phyloP scores from a whole-genome alignment of 2,329 filamentous ascomycete genomes.

The Trichothecium roseum region DNA sequence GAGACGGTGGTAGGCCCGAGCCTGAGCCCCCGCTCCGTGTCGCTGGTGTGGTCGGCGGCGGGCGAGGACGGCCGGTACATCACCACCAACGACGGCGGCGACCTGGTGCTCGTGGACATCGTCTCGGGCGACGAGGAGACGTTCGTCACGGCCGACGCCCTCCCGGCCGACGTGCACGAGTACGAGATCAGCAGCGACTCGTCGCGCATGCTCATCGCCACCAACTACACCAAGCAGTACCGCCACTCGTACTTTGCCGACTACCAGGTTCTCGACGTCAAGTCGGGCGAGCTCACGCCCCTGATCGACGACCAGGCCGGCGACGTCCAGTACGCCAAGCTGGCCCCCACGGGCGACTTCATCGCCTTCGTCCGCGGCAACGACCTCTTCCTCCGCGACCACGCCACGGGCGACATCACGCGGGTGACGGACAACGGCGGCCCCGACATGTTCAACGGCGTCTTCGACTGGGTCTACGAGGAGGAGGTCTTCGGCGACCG shows the following conservation, averaged over 20 bases:
- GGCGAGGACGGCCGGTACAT: conserved; percentile 54
- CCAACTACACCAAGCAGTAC: conserved; percentile 59
- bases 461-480: conserved; percentile 79
- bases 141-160: conserved; percentile 46
- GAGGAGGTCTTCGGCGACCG: conserved; percentile 52
- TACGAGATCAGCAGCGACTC: conserved; percentile 54
- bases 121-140: conserved; percentile 43
- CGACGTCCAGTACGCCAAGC: conserved; percentile 57
- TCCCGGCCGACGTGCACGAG: conserved; percentile 43
- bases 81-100: conserved; percentile 35
- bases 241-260: conserved; percentile 58
- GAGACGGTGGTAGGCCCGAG: conserved; percentile 39
- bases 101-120: conserved; percentile 51
- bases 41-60: conserved; percentile 46
- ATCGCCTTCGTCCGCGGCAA: conserved; percentile 60
- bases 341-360: conserved; percentile 45
- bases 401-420: conserved; percentile 34
- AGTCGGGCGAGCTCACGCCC: conserved; percentile 41
- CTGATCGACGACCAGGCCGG: conserved; percentile 49
- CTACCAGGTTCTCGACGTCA: conserved; percentile 53
- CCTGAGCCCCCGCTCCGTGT: conserved; percentile 34
- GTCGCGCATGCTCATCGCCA: conserved; percentile 48
- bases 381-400: conserved; percentile 43
- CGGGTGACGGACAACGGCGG: conserved; percentile 51
- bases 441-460: conserved; percentile 51